These are phyloP conservation scores for Triticum timopheevii DNA, from an alignment of 176 grass and related monocot genomes.

Conservation along the genomic window DNA sequence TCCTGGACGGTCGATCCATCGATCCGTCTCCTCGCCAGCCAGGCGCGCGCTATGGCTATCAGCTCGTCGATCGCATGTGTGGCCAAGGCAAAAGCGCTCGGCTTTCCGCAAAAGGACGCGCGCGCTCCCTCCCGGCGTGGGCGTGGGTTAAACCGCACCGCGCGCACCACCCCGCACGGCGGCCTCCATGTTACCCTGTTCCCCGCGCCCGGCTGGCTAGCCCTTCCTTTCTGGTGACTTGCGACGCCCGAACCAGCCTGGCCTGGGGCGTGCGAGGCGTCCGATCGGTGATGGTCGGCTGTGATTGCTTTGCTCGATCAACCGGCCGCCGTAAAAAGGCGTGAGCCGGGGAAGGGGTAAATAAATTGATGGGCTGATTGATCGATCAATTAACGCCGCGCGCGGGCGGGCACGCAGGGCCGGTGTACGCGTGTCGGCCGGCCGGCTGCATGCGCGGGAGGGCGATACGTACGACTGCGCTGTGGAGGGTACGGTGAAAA, in stretches of 20 bases:
- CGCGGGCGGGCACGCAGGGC: not conserved
- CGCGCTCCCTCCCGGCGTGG: not conserved
- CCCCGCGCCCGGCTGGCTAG: not conserved
- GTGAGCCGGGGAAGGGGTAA: too few species aligned
- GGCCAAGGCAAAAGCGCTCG: conserved; percentile 25
- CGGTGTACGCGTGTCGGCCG: conserved; percentile 16
- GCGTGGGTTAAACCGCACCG: not conserved
- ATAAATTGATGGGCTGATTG: too few species aligned
- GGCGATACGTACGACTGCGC: not conserved
- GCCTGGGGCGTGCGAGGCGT: not conserved
- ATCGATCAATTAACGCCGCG: too few species aligned
- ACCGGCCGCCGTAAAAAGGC: too few species aligned
- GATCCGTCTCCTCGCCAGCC: not conserved
- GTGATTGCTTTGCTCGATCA: too few species aligned
- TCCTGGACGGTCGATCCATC: not conserved
- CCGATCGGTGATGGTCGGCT: too few species aligned
- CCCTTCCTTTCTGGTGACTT: not conserved
- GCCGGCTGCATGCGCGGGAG: not conserved
- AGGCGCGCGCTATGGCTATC: not conserved
- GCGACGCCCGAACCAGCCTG: not conserved
- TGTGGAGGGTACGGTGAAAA: not conserved
- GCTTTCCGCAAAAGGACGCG: conserved; percentile 24
- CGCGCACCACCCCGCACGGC: not conserved
- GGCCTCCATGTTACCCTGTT: conserved; percentile 47
- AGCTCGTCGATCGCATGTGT: not conserved